Evolutionary conservation across 2,329 filamentous ascomycete species (phyloP).

Genomic region (Sclerotinia subarctica): DNA sequence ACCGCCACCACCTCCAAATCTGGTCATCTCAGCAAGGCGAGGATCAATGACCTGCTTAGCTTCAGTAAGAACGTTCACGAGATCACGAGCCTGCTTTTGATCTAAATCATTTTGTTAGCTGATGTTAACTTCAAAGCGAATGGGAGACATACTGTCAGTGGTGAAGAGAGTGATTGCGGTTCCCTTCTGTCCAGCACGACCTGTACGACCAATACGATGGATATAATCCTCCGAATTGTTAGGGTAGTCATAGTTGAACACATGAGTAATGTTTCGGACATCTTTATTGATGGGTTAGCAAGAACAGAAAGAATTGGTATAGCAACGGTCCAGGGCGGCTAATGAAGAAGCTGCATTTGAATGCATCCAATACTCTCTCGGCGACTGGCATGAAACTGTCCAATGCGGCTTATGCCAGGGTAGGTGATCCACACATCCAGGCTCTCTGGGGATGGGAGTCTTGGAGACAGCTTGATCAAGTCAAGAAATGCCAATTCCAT

Average conservation of each 20-base stretch:
- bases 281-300: conserved; percentile 90
- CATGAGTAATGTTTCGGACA: conserved; percentile 99
- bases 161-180: conserved; percentile 99
- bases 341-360: conserved; percentile 39
- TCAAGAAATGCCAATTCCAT: conserved; percentile 79
- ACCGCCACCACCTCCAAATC: conserved; percentile 67
- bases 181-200: conserved; percentile 88
- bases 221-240: conserved; percentile 99
- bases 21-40: conserved; percentile 90
- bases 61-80: conserved; percentile 87
- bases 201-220: conserved; percentile 93
- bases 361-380: conserved; percentile 43
- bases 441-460: conserved; percentile 57
- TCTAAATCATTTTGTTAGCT: conserved; percentile 50
- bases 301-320: conserved; percentile 54
- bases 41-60: conserved; percentile 98
- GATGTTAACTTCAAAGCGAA: conserved; percentile 20
- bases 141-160: conserved; percentile 81
- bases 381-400: conserved; percentile 39
- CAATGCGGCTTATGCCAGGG: conserved; percentile 48
- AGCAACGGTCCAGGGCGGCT: conserved; percentile 59
- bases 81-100: conserved; percentile 93
- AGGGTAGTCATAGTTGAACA: conserved; percentile 99
- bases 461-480: conserved; percentile 73
- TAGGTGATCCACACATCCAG: conserved; percentile 55